These are phyloP conservation scores for Suillus placidus DNA, from an alignment of 768 basidiomycete genomes.

Conservation along the genomic window DNA sequence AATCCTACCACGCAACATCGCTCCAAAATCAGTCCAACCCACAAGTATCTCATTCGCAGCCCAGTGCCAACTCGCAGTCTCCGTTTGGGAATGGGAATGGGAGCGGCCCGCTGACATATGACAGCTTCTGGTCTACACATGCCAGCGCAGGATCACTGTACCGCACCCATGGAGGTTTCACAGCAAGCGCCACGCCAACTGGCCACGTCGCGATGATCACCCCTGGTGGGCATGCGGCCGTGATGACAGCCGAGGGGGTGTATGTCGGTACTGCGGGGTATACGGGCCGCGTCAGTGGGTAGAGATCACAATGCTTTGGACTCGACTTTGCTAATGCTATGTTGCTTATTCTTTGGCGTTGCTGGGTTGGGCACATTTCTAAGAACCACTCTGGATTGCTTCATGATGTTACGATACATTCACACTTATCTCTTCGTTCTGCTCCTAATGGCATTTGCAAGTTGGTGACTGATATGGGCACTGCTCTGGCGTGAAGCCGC, in stretches of 20 bases:
- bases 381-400: conserved; percentile 4
- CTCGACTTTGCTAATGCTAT: neutral
- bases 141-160: conserved; percentile 36
- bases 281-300: conserved; percentile 1
- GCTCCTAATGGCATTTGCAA: neutral
- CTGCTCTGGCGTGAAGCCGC: neutral
- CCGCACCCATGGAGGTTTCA: conserved; percentile 32
- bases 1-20: conserved; percentile 9
- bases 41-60: neutral
- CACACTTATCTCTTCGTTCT: neutral
- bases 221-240: conserved; percentile 32
- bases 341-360: neutral
- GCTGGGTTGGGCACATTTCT: neutral
- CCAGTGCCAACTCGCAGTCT: conserved; percentile 21
- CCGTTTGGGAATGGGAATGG: conserved; percentile 22
- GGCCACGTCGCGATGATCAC: conserved; percentile 38
- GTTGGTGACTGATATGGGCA: neutral
- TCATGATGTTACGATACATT: conserved; percentile 3
- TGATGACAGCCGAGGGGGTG: conserved; percentile 36
- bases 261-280: conserved; percentile 30
- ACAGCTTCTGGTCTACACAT: conserved; percentile 66
- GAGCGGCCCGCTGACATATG: conserved; percentile 50
- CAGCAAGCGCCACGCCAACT: conserved; percentile 24
- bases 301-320: neutral
- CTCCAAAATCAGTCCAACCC: conserved; percentile 12